These are phyloP conservation scores for Aspergillus glaucus DNA, from an alignment of 2,329 filamentous ascomycete genomes.

Conservation along the genomic window DNA sequence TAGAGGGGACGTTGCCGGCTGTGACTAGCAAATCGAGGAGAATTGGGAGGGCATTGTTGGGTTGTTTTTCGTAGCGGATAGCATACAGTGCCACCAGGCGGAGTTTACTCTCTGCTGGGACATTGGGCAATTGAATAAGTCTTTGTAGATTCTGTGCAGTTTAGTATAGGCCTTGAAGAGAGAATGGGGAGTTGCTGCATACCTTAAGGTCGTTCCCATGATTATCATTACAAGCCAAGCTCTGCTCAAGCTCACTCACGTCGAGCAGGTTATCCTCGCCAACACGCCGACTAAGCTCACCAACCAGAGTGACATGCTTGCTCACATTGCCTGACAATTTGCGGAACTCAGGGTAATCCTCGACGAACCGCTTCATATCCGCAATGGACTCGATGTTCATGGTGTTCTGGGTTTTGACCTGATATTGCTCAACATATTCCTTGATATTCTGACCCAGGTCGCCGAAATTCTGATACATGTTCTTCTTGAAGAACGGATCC, in stretches of 20 bases:
- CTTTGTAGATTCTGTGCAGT: conserved; percentile 67
- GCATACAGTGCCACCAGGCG: conserved; percentile 91
- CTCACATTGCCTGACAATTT: conserved; percentile 97
- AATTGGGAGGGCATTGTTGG: conserved; percentile 74
- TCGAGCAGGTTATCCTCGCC: conserved; percentile 83
- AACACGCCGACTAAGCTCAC: conserved; percentile 83
- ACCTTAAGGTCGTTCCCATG: conserved; percentile 88
- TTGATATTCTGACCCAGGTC: conserved; percentile 95
- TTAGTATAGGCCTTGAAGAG: background rate
- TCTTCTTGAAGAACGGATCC: conserved; percentile 98
- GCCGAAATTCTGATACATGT: conserved; percentile 98
- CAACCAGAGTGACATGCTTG: conserved; percentile 94
- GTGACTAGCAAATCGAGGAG: conserved; percentile 80
- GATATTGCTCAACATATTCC: conserved; percentile 97
- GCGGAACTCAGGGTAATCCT: conserved; percentile 96
- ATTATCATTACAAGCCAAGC: conserved; percentile 92
- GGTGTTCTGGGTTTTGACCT: conserved; percentile 93
- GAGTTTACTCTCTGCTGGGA: conserved; percentile 77
- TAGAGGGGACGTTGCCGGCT: conserved; percentile 70
- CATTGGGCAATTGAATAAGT: conserved; percentile 71
- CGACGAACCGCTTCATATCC: conserved; percentile 99
- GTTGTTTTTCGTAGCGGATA: conserved; percentile 81
- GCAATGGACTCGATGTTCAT: conserved; percentile 94
- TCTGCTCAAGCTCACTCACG: conserved; percentile 94
- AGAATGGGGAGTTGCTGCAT: conserved; percentile 16